These are phyloP conservation scores for Mallotus japonicus DNA, from an alignment of 441 rosid genomes.

Conservation along the genomic window DNA sequence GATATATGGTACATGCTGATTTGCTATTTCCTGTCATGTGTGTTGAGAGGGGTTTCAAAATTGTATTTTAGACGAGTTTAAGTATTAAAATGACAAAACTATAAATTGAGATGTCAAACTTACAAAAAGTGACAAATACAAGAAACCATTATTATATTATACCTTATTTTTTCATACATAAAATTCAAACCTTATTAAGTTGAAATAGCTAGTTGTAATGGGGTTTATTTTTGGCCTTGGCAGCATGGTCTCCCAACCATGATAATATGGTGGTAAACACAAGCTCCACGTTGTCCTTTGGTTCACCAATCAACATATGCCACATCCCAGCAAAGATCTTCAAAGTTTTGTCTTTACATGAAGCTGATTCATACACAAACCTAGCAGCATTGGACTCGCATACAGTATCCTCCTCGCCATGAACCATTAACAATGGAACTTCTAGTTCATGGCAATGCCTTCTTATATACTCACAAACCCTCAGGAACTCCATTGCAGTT, in stretches of 20 bases:
- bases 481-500: slow-evolving; percentile 31
- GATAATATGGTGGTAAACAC: slow-evolving; percentile 22
- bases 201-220: too few species aligned
- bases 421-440: slow-evolving; percentile 32
- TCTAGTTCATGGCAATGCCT: slow-evolving; percentile 25
- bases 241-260: slow-evolving; percentile 25
- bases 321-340: slow-evolving; percentile 31
- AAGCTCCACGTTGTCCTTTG: slow-evolving; percentile 26
- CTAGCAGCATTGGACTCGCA: slow-evolving; percentile 27
- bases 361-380: slow-evolving; percentile 28
- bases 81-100: too few species aligned
- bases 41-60: too few species aligned
- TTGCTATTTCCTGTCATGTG: too few species aligned
- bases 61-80: too few species aligned
- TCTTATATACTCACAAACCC: slow-evolving; percentile 29
- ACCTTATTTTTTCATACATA: too few species aligned
- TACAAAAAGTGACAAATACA: too few species aligned
- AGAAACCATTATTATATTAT: too few species aligned
- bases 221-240: background rate
- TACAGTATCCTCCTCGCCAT: slow-evolving; percentile 28
- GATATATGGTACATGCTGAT: too few species aligned
- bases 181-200: too few species aligned
- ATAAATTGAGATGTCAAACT: too few species aligned
- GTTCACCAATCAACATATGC: slow-evolving; percentile 37
- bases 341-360: slow-evolving; percentile 29